A percentile compares a stretch with the other conserved stretches of the same genome.
phyloP scores from a whole-genome alignment of 371 early-diverging fungal species.

The Enterocytospora artemiae region DNA sequence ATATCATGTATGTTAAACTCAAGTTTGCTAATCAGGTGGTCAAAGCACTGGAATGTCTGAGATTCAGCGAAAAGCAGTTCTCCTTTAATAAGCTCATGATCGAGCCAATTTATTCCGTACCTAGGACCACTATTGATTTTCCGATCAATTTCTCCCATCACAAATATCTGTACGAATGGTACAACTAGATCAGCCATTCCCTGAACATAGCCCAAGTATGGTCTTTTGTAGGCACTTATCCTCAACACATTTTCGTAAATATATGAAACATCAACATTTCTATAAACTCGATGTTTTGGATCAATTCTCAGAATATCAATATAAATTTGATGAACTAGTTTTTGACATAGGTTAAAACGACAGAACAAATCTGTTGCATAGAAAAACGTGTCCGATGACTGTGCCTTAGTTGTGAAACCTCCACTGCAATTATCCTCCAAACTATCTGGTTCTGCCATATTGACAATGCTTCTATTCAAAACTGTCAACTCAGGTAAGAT shows the following conservation, averaged over 20 bases:
- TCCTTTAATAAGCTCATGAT: conserved; percentile 11
- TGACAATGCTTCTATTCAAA: neutral
- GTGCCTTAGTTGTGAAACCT: too few species aligned
- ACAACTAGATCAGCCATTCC: conserved; percentile 92
- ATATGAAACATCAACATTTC: conserved; percentile 22
- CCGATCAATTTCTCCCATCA: conserved; percentile 25
- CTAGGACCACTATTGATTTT: neutral
- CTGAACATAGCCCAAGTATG: conserved; percentile 92
- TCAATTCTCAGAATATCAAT: conserved; percentile 45
- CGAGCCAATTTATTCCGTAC: neutral
- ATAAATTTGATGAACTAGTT: conserved; percentile 43
- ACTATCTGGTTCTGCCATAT: neutral
- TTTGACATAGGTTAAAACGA: neutral
- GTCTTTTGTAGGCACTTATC: conserved; percentile 56
- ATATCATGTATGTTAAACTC: conserved; percentile 60
- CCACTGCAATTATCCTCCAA: neutral
- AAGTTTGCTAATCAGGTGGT: conserved; percentile 80
- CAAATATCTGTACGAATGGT: conserved; percentile 77
- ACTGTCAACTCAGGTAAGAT: too few species aligned
- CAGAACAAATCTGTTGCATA: neutral
- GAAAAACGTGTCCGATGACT: too few species aligned
- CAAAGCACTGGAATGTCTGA: conserved; percentile 82
- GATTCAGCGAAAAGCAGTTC: conserved; percentile 70
- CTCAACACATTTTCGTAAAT: conserved; percentile 42
- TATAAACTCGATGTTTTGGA: conserved; percentile 6